Evolutionary conservation across 345 rosid species (phyloP), one percentile per base, ranked within the genome.

Genomic region (Carallia brachiata): DNA sequence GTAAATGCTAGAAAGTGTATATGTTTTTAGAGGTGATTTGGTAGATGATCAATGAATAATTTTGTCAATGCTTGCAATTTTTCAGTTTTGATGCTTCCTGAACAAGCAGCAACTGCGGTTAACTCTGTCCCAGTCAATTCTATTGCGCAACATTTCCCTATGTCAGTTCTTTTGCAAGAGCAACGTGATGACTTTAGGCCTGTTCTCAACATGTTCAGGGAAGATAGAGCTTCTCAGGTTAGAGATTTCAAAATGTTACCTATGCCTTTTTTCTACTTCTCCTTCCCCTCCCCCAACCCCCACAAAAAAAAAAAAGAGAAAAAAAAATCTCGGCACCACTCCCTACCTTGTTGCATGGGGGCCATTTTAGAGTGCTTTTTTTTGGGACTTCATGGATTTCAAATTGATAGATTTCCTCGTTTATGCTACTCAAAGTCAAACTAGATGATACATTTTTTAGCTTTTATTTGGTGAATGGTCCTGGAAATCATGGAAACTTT

Each of bases 81-180:
- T 72, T 73, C 87, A 82, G 89, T 84, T 69, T 69, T 70, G 68
- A 79, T 79, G 86, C 84, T 80, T 71, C 76, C 78, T 77, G 96
- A 89, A 34, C 88, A 80, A 81, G 83, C 83, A 27, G 79, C 85
- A 55, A 71, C 80, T 70, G 79, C 81, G 2, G 79, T 80, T 58
- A 70, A 84, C 61, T 83, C 96, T 44, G 78, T 81, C 59, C 86
- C 88, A 69, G 73, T 77, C 52, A 75, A 79, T 52, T 81, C 90
- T n/a, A 66, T 77, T 34, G 78, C 87, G 77, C 87, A 83, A 53
- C 86, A 82, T 75, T 83, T 91, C 57, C 91, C 97, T 56, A 71
- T 88, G 6, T 89, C 95, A 19, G 89, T 87, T 67, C 87, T 84
- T 64, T 83, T 79, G 67, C 97, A 83, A 82, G 96, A 90, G 84